Evolutionary conservation across 208 protist genomes (phyloP).

Genomic region (Acanthamoeba lenticulata): DNA sequence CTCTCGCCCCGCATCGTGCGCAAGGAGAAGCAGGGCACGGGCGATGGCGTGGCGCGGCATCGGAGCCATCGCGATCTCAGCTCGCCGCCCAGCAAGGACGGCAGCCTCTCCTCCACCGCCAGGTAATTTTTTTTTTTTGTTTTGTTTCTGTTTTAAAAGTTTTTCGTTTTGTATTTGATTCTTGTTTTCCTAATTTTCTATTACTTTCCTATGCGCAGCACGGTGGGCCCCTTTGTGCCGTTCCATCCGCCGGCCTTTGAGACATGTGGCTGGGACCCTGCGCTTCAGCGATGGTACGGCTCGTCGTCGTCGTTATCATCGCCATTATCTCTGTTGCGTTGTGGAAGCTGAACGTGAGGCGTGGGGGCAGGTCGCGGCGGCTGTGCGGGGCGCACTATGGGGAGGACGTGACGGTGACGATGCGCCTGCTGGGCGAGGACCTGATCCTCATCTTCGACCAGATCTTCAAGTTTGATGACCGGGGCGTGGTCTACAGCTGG

Average conservation of each 20-base stretch:
- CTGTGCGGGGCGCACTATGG: background rate
- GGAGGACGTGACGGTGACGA: background rate
- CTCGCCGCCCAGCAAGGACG: background rate
- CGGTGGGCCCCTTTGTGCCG: background rate
- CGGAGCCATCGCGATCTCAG: background rate
- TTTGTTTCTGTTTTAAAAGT: too few species aligned
- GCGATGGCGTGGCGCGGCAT: background rate
- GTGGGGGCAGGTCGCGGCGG: background rate
- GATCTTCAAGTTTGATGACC: background rate
- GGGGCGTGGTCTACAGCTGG: constrained; percentile 23
- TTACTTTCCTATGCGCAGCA: background rate
- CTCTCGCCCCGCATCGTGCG: background rate
- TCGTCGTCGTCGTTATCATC: background rate
- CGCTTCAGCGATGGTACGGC: background rate
- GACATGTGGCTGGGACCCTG: background rate
- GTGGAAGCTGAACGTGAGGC: too few species aligned
- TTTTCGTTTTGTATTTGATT: too few species aligned
- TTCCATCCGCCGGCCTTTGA: background rate
- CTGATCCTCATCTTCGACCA: background rate
- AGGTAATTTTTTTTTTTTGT: background rate
- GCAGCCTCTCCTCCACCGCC: background rate
- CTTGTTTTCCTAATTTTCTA: too few species aligned
- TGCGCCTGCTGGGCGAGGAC: background rate
- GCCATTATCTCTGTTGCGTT: too few species aligned
- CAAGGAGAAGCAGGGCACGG: background rate